Evolutionary conservation across 2,329 filamentous ascomycete genomes (phyloP).

Genomic region (Aspergillus tubingensis): DNA sequence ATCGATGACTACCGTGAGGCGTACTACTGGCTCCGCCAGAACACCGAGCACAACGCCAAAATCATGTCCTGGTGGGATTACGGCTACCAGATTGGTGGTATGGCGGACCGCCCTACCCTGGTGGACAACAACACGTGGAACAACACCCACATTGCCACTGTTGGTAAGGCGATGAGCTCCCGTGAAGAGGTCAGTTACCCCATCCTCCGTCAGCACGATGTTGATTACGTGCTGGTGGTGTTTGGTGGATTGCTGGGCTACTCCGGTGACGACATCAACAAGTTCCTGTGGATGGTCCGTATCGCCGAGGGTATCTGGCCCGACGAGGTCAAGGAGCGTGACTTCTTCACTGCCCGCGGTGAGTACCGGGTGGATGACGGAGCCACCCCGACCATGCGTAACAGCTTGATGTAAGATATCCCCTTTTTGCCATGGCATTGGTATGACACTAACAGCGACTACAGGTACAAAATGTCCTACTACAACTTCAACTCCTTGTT

Average conservation of each 20-base stretch:
- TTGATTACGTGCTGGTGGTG: constrained; percentile 97
- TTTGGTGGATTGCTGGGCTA: constrained; percentile 96
- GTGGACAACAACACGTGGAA: constrained; percentile 99
- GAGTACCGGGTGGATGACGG: constrained; percentile 94
- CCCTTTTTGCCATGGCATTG: not conserved
- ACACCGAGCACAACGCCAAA: constrained; percentile 92
- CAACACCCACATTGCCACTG: constrained; percentile 98
- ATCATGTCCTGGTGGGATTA: constrained; percentile 99
- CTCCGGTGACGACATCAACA: constrained; percentile 98
- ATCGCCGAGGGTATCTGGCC: constrained; percentile 99
- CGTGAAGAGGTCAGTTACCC: constrained; percentile 97
- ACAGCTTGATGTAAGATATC: constrained; percentile 88
- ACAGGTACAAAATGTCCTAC: constrained; percentile 99
- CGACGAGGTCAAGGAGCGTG: constrained; percentile 96
- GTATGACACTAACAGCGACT: constrained; percentile 23
- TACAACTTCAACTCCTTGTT: constrained; percentile 95
- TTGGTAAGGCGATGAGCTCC: constrained; percentile 98
- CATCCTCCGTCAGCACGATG: constrained; percentile 97
- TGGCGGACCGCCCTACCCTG: constrained; percentile 94
- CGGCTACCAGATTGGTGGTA: constrained; percentile 98
- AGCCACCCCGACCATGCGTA: constrained; percentile 95
- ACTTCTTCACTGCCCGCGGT: constrained; percentile 90
- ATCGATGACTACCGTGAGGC: constrained; percentile 99
- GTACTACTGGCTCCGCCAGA: constrained; percentile 98
- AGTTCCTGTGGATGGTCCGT: constrained; percentile 99